These are phyloP conservation scores for Metschnikowia drakensbergensis DNA, from an alignment of 805 yeast genomes.

Conservation along the genomic window DNA sequence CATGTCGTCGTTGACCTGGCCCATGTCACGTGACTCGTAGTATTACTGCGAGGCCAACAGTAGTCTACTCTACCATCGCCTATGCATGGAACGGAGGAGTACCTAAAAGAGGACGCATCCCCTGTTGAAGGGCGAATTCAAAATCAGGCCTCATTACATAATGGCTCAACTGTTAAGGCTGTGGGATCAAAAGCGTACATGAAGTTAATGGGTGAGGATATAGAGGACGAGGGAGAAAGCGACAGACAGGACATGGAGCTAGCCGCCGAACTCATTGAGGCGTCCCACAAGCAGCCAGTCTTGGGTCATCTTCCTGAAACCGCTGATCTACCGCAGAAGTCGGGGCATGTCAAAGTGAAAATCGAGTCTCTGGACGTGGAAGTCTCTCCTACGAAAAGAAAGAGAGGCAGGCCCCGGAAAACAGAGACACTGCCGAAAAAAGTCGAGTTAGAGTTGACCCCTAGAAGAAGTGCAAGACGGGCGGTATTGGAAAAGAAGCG, in stretches of 20 bases:
- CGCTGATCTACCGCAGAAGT: neutral
- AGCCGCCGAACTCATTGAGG: conserved; percentile 39
- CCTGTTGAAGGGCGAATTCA: neutral
- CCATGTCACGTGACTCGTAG: neutral
- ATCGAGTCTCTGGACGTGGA: neutral
- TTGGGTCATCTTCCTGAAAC: neutral
- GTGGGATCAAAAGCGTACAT: conserved; percentile 22
- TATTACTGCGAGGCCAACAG: neutral
- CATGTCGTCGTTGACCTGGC: too few species aligned
- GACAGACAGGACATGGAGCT: conserved; percentile 37
- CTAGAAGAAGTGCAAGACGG: conserved; percentile 8
- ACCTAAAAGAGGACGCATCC: neutral
- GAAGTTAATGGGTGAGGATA: conserved; percentile 32
- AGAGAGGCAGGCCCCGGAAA: conserved; percentile 17
- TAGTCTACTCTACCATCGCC: neutral
- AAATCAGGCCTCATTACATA: neutral
- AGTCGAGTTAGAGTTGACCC: conserved; percentile 1
- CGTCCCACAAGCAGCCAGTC: conserved; percentile 14
- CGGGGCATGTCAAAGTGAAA: neutral
- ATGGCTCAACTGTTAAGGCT: neutral
- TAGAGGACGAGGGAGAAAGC: conserved; percentile 24
- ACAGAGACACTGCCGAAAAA: conserved; percentile 10
- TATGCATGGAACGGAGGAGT: neutral
- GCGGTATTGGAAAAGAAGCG: conserved; percentile 7
- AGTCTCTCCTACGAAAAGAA: conserved; percentile 9